Conservation (phyloP, 2,329 filamentous ascomycete genomes). For the Harringtonia aguacate region DNA sequence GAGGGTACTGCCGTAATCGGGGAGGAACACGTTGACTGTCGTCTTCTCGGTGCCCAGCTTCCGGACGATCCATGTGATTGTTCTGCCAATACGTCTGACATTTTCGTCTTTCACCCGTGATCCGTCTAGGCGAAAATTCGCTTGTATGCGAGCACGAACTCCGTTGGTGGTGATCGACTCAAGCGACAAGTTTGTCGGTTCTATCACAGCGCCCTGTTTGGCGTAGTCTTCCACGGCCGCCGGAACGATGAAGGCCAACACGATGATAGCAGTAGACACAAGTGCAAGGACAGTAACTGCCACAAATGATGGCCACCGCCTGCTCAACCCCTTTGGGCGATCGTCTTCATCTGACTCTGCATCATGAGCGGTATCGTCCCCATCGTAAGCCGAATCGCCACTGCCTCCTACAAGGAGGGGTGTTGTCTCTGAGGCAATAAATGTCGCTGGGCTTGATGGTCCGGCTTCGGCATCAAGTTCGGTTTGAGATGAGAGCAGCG, state of each 20-base stretch:
- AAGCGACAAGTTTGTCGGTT: slow-evolving; percentile 75
- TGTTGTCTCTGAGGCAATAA: slow-evolving; percentile 31
- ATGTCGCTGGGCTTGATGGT: neutral
- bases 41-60: slow-evolving; percentile 66
- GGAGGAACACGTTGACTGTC: slow-evolving; percentile 65
- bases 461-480: neutral
- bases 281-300: slow-evolving; percentile 57
- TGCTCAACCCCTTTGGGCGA: slow-evolving; percentile 25
- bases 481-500: slow-evolving; percentile 24
- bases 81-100: slow-evolving; percentile 63
- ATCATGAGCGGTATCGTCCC: slow-evolving; percentile 15
- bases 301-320: slow-evolving; percentile 68
- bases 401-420: slow-evolving; percentile 34
- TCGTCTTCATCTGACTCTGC: slow-evolving; percentile 8
- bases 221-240: slow-evolving; percentile 77
- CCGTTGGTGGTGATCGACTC: slow-evolving; percentile 74
- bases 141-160: slow-evolving; percentile 69
- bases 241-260: slow-evolving; percentile 72
- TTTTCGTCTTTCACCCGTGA: slow-evolving; percentile 60
- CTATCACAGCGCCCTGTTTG: slow-evolving; percentile 69
- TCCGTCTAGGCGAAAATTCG: slow-evolving; percentile 71
- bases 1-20: slow-evolving; percentile 68
- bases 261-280: slow-evolving; percentile 56
- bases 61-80: slow-evolving; percentile 70
- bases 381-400: too few species aligned